Base-by-base conservation (phyloP, 108 stramenopile species). In the Skeletonema tropicum region DNA sequence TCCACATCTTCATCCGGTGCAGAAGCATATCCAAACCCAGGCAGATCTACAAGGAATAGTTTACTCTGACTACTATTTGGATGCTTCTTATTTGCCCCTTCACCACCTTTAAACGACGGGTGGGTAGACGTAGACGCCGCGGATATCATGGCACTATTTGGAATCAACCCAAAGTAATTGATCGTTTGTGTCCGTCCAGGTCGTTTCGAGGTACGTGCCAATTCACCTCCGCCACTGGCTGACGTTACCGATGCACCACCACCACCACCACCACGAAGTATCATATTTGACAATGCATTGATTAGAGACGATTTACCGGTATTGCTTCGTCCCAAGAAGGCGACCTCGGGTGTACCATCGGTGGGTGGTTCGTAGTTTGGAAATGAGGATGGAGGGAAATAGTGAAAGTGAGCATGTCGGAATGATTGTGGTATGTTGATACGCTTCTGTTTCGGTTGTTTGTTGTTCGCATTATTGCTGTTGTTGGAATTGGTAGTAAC, bases 141-240 rank as follows among this genome's bases (percentile, higher is more conserved):
- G 1, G 64, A n/a, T 2, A 26, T 8, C 1, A 61, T 10, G 9
- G 41, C 0, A 25, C 14, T 33, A 3, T 85, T 83, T 4, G 87
- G 73, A 9, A 88, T 32, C 61, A 94, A 67, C 15, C 87, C 94
- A 75, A 90, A 97, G 68, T 88, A 96, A 77, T 97, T 92, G 26
- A 96, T 85, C 6, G 86, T 87, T 68, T 94, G 94, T n/a, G 98
- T 98, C 73, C 96, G 75, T 15, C 98, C 98, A 30, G 98, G 95
- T 9, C 68, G 59, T 80, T 97, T 97, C 19, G 85, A 86, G 10
- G 90, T 87, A 5, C 81, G 60, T n/a, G 94, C 96, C 71, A 97
- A 74, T 60, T 86, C 74, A 68, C 86, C 89, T 6, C 79, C 79
- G 9, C 79, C 79, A 45, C 79, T 74, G 3, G 39, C 42, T 2